These are phyloP conservation scores for Russula vinacea DNA, from an alignment of 768 basidiomycete genomes.

Conservation along the genomic window DNA sequence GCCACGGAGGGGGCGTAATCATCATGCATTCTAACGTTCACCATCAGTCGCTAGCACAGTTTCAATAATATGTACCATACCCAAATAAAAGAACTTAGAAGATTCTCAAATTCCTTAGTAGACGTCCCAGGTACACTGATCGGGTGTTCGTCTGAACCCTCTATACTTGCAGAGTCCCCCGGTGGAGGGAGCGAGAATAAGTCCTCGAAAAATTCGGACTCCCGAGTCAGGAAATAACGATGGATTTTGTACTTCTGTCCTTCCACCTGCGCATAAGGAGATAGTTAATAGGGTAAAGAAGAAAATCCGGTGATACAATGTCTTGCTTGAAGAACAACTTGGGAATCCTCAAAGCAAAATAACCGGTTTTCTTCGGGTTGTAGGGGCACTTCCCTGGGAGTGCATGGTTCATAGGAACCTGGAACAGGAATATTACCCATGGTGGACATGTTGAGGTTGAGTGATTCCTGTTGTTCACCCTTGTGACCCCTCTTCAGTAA, in stretches of 20 bases:
- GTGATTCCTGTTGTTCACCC: too few species aligned
- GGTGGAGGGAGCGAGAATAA: constrained; percentile 27
- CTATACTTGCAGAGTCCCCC: constrained; percentile 19
- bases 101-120: constrained; percentile 24
- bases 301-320: background rate
- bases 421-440: too few species aligned
- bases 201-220: constrained; percentile 29
- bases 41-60: background rate
- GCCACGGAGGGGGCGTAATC: constrained; percentile 1
- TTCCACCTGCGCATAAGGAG: constrained; percentile 22
- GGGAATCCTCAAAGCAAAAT: constrained; percentile 13
- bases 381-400: too few species aligned
- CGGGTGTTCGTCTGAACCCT: constrained; percentile 30
- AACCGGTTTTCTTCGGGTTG: background rate
- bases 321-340: constrained; percentile 17
- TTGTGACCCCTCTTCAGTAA: too few species aligned
- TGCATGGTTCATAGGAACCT: too few species aligned
- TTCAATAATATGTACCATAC: constrained; percentile 10
- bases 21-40: constrained; percentile 23
- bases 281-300: background rate
- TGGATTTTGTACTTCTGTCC: constrained; percentile 30
- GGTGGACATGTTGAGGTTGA: too few species aligned
- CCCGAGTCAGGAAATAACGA: constrained; percentile 26
- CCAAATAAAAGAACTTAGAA: constrained; percentile 31
- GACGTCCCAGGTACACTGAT: constrained; percentile 25